Evolutionary conservation across 441 rosid species (phyloP).

Genomic region (Erodium trifolium): DNA sequence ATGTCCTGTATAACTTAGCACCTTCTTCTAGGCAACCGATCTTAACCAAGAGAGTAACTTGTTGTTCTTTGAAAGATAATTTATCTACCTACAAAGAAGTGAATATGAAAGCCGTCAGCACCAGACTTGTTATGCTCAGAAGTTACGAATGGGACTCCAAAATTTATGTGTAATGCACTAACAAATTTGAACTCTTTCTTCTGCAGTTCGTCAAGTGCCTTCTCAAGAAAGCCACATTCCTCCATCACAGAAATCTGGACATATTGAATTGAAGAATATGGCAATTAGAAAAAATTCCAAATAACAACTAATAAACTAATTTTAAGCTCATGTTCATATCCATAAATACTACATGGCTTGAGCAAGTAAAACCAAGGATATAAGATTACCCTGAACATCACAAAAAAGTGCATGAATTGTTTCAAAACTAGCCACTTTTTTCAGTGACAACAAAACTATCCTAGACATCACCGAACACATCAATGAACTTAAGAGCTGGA

Average conservation of each 20-base stretch:
- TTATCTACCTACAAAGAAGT: constrained; percentile 65
- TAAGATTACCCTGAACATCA: too few species aligned
- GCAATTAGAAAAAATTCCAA: background rate
- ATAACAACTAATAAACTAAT: background rate
- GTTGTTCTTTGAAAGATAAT: constrained; percentile 75
- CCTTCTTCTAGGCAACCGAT: constrained; percentile 72
- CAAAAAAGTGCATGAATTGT: too few species aligned
- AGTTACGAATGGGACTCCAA: background rate
- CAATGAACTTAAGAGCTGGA: too few species aligned
- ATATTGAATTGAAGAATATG: constrained; percentile 9
- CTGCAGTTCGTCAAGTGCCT: constrained; percentile 74
- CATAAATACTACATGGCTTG: background rate
- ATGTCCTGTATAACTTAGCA: constrained; percentile 52
- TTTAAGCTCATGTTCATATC: background rate
- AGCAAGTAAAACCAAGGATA: background rate
- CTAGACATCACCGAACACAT: too few species aligned
- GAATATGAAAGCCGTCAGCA: constrained; percentile 18
- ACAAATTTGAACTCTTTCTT: constrained; percentile 73
- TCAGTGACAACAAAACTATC: too few species aligned
- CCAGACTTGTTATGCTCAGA: constrained; percentile 12
- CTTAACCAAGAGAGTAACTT: constrained; percentile 72
- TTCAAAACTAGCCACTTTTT: too few species aligned
- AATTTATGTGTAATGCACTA: constrained; percentile 23
- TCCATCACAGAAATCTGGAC: constrained; percentile 78
- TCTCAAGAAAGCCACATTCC: constrained; percentile 59